A percentile compares a stretch with the other conserved stretches of the same genome.
phyloP scores from a whole-genome alignment of 1,284 basidiomycete species.

The Trametes polyzona region DNA sequence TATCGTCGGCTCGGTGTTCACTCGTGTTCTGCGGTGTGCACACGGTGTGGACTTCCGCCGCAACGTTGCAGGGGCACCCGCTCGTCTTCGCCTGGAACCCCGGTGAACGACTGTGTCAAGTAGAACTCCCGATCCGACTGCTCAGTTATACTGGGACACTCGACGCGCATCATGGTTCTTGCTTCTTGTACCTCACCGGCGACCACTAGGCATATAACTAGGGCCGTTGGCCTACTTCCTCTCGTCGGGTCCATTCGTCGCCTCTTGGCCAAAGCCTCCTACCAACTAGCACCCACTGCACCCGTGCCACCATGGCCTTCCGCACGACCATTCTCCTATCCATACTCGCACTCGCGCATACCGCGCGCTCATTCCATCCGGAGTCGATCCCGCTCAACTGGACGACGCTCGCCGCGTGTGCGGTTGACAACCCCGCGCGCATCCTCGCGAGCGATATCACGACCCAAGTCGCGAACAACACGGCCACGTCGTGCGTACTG shows the following conservation, averaged over 20 bases:
- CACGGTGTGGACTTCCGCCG: not conserved
- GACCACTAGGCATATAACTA: constrained; percentile 9
- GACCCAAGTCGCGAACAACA: constrained; percentile 22
- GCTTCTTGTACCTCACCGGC: constrained; percentile 7
- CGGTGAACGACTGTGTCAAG: too few relatives aligned
- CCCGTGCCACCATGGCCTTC: not conserved
- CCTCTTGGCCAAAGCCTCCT: not conserved
- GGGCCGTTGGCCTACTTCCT: too few relatives aligned
- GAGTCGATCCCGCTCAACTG: constrained; percentile 22
- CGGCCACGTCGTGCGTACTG: constrained; percentile 22
- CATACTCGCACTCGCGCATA: constrained; percentile 6
- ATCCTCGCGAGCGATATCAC: constrained; percentile 24
- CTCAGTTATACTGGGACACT: not conserved
- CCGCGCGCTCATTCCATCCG: constrained; percentile 8
- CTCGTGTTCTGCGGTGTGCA: not conserved
- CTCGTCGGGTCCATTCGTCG: not conserved
- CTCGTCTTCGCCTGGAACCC: too few relatives aligned
- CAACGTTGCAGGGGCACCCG: not conserved
- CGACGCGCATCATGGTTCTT: not conserved
- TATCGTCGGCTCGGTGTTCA: not conserved
- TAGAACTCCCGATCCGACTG: not conserved
- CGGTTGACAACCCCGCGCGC: constrained; percentile 27
- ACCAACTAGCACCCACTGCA: not conserved
- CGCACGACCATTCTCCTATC: not conserved
- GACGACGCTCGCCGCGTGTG: constrained; percentile 25